Base-by-base conservation (phyloP, 2,329 filamentous ascomycete species). In the Juglanconis oblonga region DNA sequence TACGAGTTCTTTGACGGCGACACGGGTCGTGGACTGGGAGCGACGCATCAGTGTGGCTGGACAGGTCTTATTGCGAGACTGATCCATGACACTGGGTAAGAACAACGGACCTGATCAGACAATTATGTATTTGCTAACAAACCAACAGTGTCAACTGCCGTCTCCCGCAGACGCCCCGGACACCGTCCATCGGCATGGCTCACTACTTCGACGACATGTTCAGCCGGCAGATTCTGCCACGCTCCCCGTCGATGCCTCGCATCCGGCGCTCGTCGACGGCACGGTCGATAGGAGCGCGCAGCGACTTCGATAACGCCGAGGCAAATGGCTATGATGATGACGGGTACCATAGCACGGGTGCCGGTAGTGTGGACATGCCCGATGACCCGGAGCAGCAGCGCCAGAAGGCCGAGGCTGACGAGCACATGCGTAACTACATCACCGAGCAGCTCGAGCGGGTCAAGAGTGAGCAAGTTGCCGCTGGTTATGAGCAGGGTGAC, bases 1-100 rank as follows among this genome's bases (percentile, higher is more conserved):
- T 90, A 96, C 72, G 94, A 98, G 73, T 98, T 96, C 81, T 98
- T 98, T 71, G 94, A 98, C 71, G 94, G 92, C 44, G 93, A 98
- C 72, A 88, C 82, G 54, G 94, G 94, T 13, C 89, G 92, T 66
- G 94, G 95, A 14, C 83, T 98, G 1, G 94, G 94, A 59, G 92
- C 94, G 42, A 94, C 88, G 52, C 95, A 98, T 74, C 95, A 98
- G 74, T 97, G 92, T 71, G 94, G 94, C 53, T 98, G 95, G 94
- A 97, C 94, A 42, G 94, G 94, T 31, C 76, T 98, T 66, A 92
- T 98, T 72, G 94, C 94, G 32, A 93, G 96, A 76, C 90, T 98
- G 86, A 98, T 98, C 62, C 94, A 98, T 68, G 95, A 98, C 71
- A 97, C 94, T 67, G 94, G 93, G 91, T 95, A 87, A 79, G 88